phyloP scores from a whole-genome alignment of 169 alveolate genomes.

The Cytauxzoon felis region DNA sequence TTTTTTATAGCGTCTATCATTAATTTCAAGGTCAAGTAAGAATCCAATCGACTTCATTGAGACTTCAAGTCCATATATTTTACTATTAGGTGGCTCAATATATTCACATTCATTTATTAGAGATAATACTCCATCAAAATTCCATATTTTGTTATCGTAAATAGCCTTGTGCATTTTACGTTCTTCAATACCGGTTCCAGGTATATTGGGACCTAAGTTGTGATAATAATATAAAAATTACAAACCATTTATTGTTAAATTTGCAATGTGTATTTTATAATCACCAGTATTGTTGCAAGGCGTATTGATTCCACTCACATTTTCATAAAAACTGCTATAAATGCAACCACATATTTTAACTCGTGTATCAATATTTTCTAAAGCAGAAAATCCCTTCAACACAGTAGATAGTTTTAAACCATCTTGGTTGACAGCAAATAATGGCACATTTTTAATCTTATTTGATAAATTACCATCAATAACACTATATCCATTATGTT shows the following conservation, averaged over 20 bases:
- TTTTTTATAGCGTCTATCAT: neutral
- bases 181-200: neutral
- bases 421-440: neutral
- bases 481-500: too few species aligned
- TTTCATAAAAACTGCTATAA: slow-evolving; percentile 4
- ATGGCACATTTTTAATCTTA: neutral
- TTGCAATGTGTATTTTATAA: slow-evolving; percentile 6
- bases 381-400: slow-evolving; percentile 30
- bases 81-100: neutral
- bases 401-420: slow-evolving; percentile 2
- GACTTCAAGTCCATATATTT: neutral
- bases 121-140: neutral
- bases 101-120: slow-evolving; percentile 1
- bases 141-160: neutral
- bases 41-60: neutral
- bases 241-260: slow-evolving; percentile 5
- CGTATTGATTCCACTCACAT: slow-evolving; percentile 8
- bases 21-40: neutral
- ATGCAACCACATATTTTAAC: slow-evolving; percentile 38
- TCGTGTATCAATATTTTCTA: neutral
- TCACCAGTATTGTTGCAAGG: neutral
- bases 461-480: too few species aligned
- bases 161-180: neutral
- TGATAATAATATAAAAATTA: too few species aligned
- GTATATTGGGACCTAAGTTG: too few species aligned